Base-by-base conservation (phyloP, 1,284 basidiomycete genomes). In the Leccinum insigne region DNA sequence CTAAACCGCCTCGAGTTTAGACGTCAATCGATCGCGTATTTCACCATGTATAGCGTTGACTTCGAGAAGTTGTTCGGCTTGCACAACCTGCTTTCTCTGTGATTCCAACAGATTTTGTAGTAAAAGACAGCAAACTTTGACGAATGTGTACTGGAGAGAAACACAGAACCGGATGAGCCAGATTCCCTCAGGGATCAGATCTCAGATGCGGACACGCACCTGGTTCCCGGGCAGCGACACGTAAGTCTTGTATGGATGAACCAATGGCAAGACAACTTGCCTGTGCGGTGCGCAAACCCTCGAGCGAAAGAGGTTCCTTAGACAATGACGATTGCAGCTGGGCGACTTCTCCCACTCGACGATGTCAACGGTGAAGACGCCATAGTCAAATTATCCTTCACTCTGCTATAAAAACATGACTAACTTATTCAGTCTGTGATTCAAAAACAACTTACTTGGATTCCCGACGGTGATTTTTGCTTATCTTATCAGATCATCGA, bases 211-310 rank as follows among this genome's bases (percentile, higher is more conserved):
- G 21, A 62, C 70, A 57, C 29, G 0, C 58, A 82, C 80, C 77
- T 81, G 75, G 61, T 79, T 77, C 16, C 73, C 69, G 10, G 75
- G 71, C 64, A 72, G 79, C 5, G 74, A 73, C 29, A 32, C 29
- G 29, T 32, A 32, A 32, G 29, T 32, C 68, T 38, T 38, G 35
- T 38, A 38, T 32, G 29, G 29, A 32, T 32, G 29, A 32, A 32
- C 29, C 29, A 32, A 32, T 32, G 29, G 29, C 29, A 32, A 32
- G 29, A 32, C 29, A 32, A 32, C 29, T 32, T 32, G 29, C 29
- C 29, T 32, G 29, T 32, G 29, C 29, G 29, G 29, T 32, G 29
- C 29, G 35, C 35, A 38, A 38, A 38, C 35, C 29, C 29, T 32
- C 29, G 29, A 32, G 29, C 29, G 29, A 32, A 32, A 32, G 29